These are phyloP conservation scores for Ophiosphaerella korrae DNA, from an alignment of 2,329 filamentous ascomycete species.

Conservation along the genomic window DNA sequence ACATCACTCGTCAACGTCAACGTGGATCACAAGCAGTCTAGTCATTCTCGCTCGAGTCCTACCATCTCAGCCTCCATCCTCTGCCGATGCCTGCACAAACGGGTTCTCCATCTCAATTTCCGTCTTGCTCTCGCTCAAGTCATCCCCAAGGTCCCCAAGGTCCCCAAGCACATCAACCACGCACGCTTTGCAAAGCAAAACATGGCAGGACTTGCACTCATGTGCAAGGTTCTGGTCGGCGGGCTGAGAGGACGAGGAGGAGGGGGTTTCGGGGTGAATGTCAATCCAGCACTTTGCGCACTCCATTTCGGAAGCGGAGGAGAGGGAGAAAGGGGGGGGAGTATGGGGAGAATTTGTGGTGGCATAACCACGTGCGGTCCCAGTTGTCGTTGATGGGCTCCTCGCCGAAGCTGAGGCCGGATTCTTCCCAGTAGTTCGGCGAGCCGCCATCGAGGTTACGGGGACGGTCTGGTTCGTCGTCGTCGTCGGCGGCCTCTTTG, in stretches of 20 bases:
- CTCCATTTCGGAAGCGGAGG: constrained; percentile 22
- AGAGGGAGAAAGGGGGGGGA: constrained; percentile 20
- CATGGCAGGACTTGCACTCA: constrained; percentile 26
- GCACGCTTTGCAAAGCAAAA: constrained; percentile 32
- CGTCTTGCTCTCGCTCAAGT: constrained; percentile 3
- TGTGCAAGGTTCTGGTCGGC: constrained; percentile 20
- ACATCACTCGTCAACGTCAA: too few relatives aligned
- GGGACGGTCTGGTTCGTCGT: background rate
- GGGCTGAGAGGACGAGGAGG: too few relatives aligned
- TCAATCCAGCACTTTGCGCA: constrained; percentile 37
- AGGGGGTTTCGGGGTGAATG: constrained; percentile 24
- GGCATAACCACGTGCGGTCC: constrained; percentile 32
- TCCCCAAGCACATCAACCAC: constrained; percentile 2
- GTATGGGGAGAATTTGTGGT: constrained; percentile 27
- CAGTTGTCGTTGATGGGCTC: constrained; percentile 39
- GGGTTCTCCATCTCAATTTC: background rate
- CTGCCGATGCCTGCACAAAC: too few relatives aligned
- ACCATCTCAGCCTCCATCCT: too few relatives aligned
- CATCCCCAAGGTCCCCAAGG: background rate
- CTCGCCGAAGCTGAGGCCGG: constrained; percentile 41
- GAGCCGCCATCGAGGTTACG: constrained; percentile 44
- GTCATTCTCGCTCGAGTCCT: too few relatives aligned
- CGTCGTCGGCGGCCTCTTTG: constrained; percentile 10
- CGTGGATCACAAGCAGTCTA: too few relatives aligned
- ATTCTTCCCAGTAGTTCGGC: constrained; percentile 35